phyloP scores from a whole-genome alignment of 139 green algal species.

The Closterium sp. region DNA sequence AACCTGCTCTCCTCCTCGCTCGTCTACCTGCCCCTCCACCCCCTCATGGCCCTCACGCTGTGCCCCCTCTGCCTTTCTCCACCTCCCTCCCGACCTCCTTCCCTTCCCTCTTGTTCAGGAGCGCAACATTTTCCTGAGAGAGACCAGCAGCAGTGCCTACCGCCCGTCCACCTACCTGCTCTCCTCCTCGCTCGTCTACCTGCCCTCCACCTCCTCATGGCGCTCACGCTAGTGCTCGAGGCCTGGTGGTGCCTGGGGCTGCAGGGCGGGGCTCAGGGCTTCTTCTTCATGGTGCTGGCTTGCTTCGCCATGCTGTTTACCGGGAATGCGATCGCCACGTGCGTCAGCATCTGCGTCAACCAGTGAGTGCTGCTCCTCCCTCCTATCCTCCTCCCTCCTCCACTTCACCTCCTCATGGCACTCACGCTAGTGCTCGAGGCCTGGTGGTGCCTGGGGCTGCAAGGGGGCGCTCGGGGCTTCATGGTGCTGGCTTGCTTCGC shows the following conservation, averaged over 20 bases:
- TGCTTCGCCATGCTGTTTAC: slow-evolving; percentile 24
- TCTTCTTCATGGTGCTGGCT: slow-evolving; percentile 50
- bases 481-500: too few species aligned
- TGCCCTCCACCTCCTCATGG: slow-evolving; percentile 50
- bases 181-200: slow-evolving; percentile 17
- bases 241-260: slow-evolving; percentile 45
- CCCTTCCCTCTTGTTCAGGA: not conserved
- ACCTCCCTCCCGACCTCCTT: too few species aligned
- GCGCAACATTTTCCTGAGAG: slow-evolving; percentile 3
- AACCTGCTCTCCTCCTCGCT: too few species aligned
- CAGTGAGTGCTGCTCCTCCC: not conserved
- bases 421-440: too few species aligned
- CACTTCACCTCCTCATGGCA: too few species aligned
- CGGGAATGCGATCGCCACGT: slow-evolving; percentile 50
- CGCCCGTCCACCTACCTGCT: slow-evolving; percentile 46
- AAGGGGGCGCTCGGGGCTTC: too few species aligned
- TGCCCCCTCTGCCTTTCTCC: too few species aligned
- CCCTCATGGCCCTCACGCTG: too few species aligned
- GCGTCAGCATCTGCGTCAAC: not conserved
- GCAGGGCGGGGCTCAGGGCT: not conserved
- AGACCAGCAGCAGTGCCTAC: slow-evolving; percentile 37
- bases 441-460: too few species aligned
- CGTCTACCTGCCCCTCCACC: too few species aligned
- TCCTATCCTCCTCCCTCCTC: too few species aligned
- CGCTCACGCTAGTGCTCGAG: slow-evolving; percentile 40